Conservation (phyloP, 768 basidiomycete genomes). For the Leccinum boreale region DNA sequence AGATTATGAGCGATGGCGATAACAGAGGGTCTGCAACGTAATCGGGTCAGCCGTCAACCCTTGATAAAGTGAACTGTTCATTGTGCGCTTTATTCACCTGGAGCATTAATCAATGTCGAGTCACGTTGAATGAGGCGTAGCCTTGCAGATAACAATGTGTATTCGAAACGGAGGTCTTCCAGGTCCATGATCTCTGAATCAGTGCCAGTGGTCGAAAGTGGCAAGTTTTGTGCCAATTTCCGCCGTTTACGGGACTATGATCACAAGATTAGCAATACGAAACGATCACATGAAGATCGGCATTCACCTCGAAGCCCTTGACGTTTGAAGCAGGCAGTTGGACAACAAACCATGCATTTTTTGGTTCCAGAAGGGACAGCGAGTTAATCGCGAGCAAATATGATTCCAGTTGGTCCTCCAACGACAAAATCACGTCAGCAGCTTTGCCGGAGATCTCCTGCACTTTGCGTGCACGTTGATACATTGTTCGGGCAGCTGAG, state of each 20-base stretch:
- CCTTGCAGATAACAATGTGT: slow-evolving; percentile 72
- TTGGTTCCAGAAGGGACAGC: slow-evolving; percentile 74
- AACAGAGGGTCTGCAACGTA: slow-evolving; percentile 47
- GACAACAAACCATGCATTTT: slow-evolving; percentile 81
- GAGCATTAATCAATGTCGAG: slow-evolving; percentile 54
- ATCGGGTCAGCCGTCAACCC: slow-evolving; percentile 16
- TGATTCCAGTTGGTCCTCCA: slow-evolving; percentile 74
- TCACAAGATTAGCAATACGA: slow-evolving; percentile 16
- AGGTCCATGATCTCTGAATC: slow-evolving; percentile 78
- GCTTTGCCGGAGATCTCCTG: slow-evolving; percentile 40
- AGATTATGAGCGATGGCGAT: slow-evolving; percentile 63
- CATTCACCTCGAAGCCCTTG: slow-evolving; percentile 43
- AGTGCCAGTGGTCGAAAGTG: slow-evolving; percentile 63
- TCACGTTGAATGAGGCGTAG: slow-evolving; percentile 72
- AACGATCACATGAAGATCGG: slow-evolving; percentile 16
- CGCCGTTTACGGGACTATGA: slow-evolving; percentile 65
- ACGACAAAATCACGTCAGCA: slow-evolving; percentile 39
- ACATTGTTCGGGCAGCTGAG: slow-evolving; percentile 88
- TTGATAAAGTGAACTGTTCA: slow-evolving; percentile 8
- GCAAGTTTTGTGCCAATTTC: slow-evolving; percentile 70
- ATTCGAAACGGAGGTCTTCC: slow-evolving; percentile 74
- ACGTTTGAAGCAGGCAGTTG: slow-evolving; percentile 48
- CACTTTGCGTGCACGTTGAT: slow-evolving; percentile 82
- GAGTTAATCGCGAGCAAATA: slow-evolving; percentile 88
- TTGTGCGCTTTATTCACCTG: slow-evolving; percentile 48